phyloP scores from a whole-genome alignment of 768 basidiomycete genomes.

The Mycena vitilis region DNA sequence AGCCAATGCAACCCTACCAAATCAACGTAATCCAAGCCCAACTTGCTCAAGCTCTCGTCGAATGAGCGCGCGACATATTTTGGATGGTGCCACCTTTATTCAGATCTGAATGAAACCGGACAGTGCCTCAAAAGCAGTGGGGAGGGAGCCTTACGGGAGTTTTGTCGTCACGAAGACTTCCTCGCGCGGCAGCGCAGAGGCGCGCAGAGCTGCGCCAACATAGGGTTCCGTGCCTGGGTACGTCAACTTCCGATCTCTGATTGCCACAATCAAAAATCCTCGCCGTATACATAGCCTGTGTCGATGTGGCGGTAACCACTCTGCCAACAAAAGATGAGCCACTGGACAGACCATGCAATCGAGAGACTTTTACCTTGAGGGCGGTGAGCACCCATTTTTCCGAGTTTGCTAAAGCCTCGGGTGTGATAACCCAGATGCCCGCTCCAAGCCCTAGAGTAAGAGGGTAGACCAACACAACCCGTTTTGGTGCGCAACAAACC shows the following conservation, averaged over 20 bases:
- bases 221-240: conserved; percentile 50
- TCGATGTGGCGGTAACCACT: conserved; percentile 57
- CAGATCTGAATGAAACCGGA: conserved; percentile 26
- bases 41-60: conserved; percentile 55
- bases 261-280: neutral
- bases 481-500: neutral
- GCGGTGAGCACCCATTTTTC: conserved; percentile 53
- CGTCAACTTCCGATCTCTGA: neutral
- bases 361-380: conserved; percentile 45
- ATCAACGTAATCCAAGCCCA: conserved; percentile 62
- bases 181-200: conserved; percentile 59
- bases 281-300: conserved; percentile 50
- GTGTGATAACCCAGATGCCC: neutral
- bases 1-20: conserved; percentile 45
- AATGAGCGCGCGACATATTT: conserved; percentile 50
- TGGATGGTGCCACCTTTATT: conserved; percentile 51
- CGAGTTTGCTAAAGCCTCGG: conserved; percentile 14
- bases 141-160: conserved; percentile 47
- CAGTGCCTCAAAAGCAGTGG: conserved; percentile 58
- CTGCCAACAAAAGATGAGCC: conserved; percentile 34
- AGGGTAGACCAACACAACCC: neutral
- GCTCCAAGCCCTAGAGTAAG: conserved; percentile 1
- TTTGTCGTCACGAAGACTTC: conserved; percentile 65
- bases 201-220: conserved; percentile 58
- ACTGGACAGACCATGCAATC: too few relatives aligned